Evolutionary conservation across 2,329 filamentous ascomycete genomes (phyloP).

Genomic region (Chaetomiaceae sp.): DNA sequence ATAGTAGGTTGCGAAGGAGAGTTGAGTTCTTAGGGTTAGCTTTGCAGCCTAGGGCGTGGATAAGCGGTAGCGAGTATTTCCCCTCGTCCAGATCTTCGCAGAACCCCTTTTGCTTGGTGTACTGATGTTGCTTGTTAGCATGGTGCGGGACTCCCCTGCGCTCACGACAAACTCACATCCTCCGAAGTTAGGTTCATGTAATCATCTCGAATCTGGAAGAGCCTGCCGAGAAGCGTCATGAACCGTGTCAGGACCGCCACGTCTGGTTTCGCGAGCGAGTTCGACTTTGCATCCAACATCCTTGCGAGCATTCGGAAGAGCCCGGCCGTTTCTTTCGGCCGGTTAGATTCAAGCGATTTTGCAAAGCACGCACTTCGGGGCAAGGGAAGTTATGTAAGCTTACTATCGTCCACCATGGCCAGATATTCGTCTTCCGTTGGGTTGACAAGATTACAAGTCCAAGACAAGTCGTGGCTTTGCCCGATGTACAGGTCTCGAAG

Average conservation of each 20-base stretch:
- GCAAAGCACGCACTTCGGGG: background rate
- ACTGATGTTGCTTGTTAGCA: slow-evolving; percentile 24
- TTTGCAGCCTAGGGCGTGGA: slow-evolving; percentile 17
- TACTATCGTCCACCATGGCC: slow-evolving; percentile 27
- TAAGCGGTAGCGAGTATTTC: slow-evolving; percentile 37
- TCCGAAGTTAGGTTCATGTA: slow-evolving; percentile 30
- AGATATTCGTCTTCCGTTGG: slow-evolving; percentile 29
- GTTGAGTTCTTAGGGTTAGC: too few relatives aligned
- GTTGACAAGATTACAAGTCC: slow-evolving; percentile 22
- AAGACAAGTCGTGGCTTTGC: slow-evolving; percentile 30
- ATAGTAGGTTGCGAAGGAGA: slow-evolving; percentile 12
- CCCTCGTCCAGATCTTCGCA: slow-evolving; percentile 41
- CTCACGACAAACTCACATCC: slow-evolving; percentile 15
- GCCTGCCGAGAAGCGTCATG: slow-evolving; percentile 26
- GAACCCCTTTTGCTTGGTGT: slow-evolving; percentile 37
- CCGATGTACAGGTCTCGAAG: slow-evolving; percentile 25
- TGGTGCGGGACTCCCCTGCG: too few relatives aligned
- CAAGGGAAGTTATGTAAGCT: background rate
- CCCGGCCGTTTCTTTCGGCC: background rate
- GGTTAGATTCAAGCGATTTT: too few relatives aligned
- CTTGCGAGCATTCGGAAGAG: slow-evolving; percentile 19
- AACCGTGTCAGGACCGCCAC: slow-evolving; percentile 1
- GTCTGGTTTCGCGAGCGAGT: background rate
- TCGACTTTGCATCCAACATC: slow-evolving; percentile 9
- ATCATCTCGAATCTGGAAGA: slow-evolving; percentile 35